Base-by-base conservation (phyloP, 306 rosid genomes). In the Quercus agrifolia region DNA sequence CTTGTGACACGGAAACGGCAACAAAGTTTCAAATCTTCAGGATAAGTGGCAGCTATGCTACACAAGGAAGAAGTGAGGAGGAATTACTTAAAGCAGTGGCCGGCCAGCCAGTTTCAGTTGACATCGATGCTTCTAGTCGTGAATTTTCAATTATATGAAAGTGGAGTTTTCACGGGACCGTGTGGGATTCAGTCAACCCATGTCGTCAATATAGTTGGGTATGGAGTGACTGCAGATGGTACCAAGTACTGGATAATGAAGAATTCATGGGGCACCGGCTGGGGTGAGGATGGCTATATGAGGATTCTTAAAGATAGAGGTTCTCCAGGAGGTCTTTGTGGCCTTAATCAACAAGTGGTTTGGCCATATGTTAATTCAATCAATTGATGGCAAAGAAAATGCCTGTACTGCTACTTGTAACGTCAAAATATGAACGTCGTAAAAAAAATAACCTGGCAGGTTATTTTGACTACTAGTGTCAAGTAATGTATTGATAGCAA, bases 261-360 rank as follows among this genome's bases (percentile, higher is more conserved):
- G 73, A 82, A 86, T 11, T 86, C 89, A 0, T 74, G 83, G 77
- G 85, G 88, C 1, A 1, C 13, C 5, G 4, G 2, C 0, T 86
- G 85, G 89, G 89, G 89, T 5, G 78, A 82, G 35, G 20, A 5
- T 23, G 85, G 89, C n/a, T 83, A 77, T 74, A 79, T 79, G 72
- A 76, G 38, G 75, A 2, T 85, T 4, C 11, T 4, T 6, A 85
- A 80, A 64, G 76, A 77, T 5, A 2, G 4, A 6, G 74, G 28
- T 27, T 15, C 18, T 4, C 64, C 77, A 38, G 46, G 11, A 30
- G 78, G 56, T 2, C 70, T 63, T 1, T 63, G 70, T 30, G 70
- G 20, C 41, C 15, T 63, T 63, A n/a, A 7, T 33, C 5, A 0
- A 6, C 0, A 12, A 0, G 19, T 33, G 27, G 13, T 3, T 17